Percentiles rank a stretch among this genome's conserved stretches.
Conservation (phyloP, 2,329 filamentous ascomycete species). For the Cytospora schulzeri region DNA sequence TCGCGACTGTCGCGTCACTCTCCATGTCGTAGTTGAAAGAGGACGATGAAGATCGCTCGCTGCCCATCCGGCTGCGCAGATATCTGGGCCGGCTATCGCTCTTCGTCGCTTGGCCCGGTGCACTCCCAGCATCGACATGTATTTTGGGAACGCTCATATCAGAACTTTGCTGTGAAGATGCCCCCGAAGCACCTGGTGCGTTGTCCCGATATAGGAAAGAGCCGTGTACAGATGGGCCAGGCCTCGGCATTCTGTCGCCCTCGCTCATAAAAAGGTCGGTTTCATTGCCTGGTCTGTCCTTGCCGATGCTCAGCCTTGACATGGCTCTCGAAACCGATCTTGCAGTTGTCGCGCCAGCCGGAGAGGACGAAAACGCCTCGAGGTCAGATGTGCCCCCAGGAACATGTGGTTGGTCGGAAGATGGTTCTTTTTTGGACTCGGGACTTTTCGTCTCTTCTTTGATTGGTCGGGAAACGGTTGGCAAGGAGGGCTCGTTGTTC, state of each 20-base stretch:
- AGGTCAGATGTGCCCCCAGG: slow-evolving; percentile 46
- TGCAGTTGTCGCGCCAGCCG: slow-evolving; percentile 56
- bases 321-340: slow-evolving; percentile 55
- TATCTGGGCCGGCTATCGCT: slow-evolving; percentile 56
- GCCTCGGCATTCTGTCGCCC: slow-evolving; percentile 31
- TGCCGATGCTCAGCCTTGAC: slow-evolving; percentile 44
- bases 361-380: slow-evolving; percentile 59
- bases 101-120: slow-evolving; percentile 50
- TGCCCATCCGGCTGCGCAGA: slow-evolving; percentile 58
- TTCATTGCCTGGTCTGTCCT: slow-evolving; percentile 29
- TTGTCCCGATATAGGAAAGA: slow-evolving; percentile 33
- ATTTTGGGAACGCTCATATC: slow-evolving; percentile 37
- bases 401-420: slow-evolving; percentile 24
- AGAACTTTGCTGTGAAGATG: slow-evolving; percentile 38
- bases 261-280: slow-evolving; percentile 28
- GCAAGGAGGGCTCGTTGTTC: slow-evolving; percentile 20
- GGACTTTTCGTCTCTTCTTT: slow-evolving; percentile 7
- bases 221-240: slow-evolving; percentile 31
- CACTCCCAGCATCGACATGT: slow-evolving; percentile 48
- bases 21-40: slow-evolving; percentile 64
- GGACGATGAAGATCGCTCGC: slow-evolving; percentile 62
- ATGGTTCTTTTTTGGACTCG: slow-evolving; percentile 22
- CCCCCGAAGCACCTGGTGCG: slow-evolving; percentile 35
- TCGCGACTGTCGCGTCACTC: slow-evolving; percentile 69
- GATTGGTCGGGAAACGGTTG: slow-evolving; percentile 5